These are phyloP conservation scores for Capsaspora owczarzaki DNA, from an alignment of 78 protist genomes.

Conservation along the genomic window DNA sequence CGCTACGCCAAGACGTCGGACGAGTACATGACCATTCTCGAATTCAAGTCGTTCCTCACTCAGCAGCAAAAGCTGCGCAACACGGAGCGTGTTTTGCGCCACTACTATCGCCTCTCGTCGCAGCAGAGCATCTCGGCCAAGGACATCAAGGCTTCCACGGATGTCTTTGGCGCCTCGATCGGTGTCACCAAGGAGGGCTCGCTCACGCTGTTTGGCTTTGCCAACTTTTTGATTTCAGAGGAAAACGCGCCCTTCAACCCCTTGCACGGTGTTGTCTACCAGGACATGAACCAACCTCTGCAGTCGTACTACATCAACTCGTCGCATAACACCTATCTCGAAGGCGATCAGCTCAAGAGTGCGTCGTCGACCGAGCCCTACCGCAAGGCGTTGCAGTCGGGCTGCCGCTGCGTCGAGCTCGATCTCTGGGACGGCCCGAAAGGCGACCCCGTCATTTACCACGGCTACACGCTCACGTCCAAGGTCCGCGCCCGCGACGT, in stretches of 20 bases:
- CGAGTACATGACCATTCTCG: background rate
- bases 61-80: background rate
- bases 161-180: no score
- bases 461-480: slow-evolving; percentile 79
- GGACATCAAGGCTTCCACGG: no score
- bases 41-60: background rate
- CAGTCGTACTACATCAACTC: slow-evolving; percentile 47
- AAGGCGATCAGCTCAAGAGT: slow-evolving; percentile 69
- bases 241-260: background rate
- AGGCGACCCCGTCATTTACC: slow-evolving; percentile 77
- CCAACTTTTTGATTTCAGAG: background rate
- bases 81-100: no score
- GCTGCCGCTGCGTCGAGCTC: slow-evolving; percentile 73
- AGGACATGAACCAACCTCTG: slow-evolving; percentile 53
- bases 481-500: slow-evolving; percentile 40
- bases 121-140: no score
- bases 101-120: no score
- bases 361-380: slow-evolving; percentile 46
- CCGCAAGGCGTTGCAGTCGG: slow-evolving; percentile 17
- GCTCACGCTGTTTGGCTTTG: background rate
- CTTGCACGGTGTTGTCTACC: slow-evolving; percentile 28
- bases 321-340: slow-evolving; percentile 80
- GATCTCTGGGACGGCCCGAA: slow-evolving; percentile 84
- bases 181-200: background rate
- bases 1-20: background rate